Conservation (phyloP, 768 basidiomycete genomes). For the Strobilomyces dryophilus region DNA sequence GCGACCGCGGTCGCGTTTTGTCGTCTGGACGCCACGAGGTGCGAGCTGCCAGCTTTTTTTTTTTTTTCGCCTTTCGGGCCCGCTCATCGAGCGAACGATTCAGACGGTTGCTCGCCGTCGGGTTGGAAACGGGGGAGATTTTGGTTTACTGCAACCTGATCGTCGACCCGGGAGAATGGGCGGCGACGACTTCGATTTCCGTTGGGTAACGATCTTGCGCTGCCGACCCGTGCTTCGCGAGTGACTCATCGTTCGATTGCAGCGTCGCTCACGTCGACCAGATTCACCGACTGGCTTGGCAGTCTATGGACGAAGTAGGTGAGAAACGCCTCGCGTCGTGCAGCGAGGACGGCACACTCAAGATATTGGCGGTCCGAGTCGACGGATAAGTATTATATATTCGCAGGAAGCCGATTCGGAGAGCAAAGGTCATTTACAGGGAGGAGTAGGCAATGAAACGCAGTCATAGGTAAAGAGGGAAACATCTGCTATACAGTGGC, state of each 20-base stretch:
- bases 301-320: conserved; percentile 38
- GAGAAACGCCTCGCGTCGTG: conserved; percentile 70
- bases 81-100: too few species aligned
- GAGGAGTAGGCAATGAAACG: conserved; percentile 23
- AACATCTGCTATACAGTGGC: conserved; percentile 67
- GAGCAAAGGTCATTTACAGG: conserved; percentile 26
- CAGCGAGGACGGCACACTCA: conserved; percentile 90
- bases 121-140: conserved; percentile 80
- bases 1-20: conserved; percentile 80
- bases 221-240: not conserved
- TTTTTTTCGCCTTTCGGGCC: not conserved
- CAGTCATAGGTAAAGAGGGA: conserved; percentile 13
- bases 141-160: conserved; percentile 48
- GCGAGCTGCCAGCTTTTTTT: conserved; percentile 8
- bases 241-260: not conserved
- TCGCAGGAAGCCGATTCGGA: conserved; percentile 17
- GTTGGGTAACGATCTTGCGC: conserved; percentile 42
- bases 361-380: conserved; percentile 61
- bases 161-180: conserved; percentile 41
- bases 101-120: conserved; percentile 69
- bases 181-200: conserved; percentile 40
- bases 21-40: conserved; percentile 41
- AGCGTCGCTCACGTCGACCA: conserved; percentile 76
- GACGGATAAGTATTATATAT: conserved; percentile 41
- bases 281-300: conserved; percentile 80